phyloP scores from a whole-genome alignment of 2,329 filamentous ascomycete genomes.

The Emmonsia crescens region DNA sequence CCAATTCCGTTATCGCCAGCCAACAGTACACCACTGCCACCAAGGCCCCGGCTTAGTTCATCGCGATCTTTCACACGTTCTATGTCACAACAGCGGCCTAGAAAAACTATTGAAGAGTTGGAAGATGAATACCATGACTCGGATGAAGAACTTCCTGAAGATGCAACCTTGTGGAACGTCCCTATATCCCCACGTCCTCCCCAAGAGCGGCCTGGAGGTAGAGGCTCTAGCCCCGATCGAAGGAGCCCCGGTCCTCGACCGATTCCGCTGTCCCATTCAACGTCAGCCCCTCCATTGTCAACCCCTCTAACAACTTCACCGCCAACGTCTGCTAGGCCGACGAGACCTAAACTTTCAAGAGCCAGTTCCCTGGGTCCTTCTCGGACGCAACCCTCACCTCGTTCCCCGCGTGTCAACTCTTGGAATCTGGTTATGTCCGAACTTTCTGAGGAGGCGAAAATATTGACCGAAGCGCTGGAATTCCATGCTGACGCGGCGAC shows the following conservation, averaged over 20 bases:
- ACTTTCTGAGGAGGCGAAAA: slow-evolving; percentile 49
- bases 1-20: slow-evolving; percentile 17
- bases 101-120: slow-evolving; percentile 38
- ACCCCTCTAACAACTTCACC: slow-evolving; percentile 21
- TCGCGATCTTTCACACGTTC: slow-evolving; percentile 22
- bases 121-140: slow-evolving; percentile 42
- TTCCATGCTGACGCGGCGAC: slow-evolving; percentile 43
- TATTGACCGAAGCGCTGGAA: slow-evolving; percentile 50
- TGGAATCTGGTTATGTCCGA: slow-evolving; percentile 49
- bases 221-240: slow-evolving; percentile 33
- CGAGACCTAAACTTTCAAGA: slow-evolving; percentile 26
- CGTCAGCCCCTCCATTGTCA: slow-evolving; percentile 19
- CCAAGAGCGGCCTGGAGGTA: slow-evolving; percentile 30
- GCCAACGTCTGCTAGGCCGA: slow-evolving; percentile 11
- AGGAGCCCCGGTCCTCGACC: slow-evolving; percentile 30
- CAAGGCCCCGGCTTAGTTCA: slow-evolving; percentile 9
- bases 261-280: slow-evolving; percentile 32
- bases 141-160: slow-evolving; percentile 41
- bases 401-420: slow-evolving; percentile 42
- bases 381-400: slow-evolving; percentile 21
- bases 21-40: slow-evolving; percentile 15
- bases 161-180: slow-evolving; percentile 41
- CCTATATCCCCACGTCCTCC: slow-evolving; percentile 37
- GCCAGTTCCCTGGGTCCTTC: slow-evolving; percentile 28
- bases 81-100: slow-evolving; percentile 33